Conservation (phyloP, 2,329 filamentous ascomycete genomes). For the Phaeophleospora eucalypticola region DNA sequence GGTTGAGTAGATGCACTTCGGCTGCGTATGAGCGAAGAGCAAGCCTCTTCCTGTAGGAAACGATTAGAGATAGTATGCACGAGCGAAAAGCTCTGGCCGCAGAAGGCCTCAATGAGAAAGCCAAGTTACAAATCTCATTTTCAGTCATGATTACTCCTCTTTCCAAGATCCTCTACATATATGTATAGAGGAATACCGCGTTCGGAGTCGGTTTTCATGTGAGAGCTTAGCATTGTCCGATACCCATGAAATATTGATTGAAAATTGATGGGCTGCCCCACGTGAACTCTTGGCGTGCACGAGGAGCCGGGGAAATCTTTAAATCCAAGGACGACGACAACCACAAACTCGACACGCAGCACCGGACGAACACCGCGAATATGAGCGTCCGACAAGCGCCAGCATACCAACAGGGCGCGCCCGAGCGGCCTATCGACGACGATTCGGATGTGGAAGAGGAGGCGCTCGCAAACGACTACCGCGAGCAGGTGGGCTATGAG, state of each 20-base stretch:
- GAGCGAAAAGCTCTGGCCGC: too few relatives aligned
- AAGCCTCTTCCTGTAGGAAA: neutral
- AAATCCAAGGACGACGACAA: neutral
- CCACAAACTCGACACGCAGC: neutral
- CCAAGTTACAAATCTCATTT: too few relatives aligned
- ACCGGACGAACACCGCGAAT: conserved; percentile 17
- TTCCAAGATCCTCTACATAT: too few relatives aligned
- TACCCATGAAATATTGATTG: too few relatives aligned
- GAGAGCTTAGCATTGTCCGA: too few relatives aligned
- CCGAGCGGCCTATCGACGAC: conserved; percentile 32
- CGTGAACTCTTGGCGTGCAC: too few relatives aligned
- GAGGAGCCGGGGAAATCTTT: too few relatives aligned
- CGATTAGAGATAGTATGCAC: neutral
- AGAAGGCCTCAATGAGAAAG: too few relatives aligned
- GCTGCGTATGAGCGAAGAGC: neutral
- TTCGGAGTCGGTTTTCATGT: too few relatives aligned
- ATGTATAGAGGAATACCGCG: too few relatives aligned
- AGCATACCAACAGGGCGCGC: conserved; percentile 39
- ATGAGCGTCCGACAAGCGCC: conserved; percentile 39
- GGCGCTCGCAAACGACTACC: conserved; percentile 90
- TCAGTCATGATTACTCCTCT: too few relatives aligned
- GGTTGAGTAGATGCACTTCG: neutral
- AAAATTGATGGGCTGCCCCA: too few relatives aligned
- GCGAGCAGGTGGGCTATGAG: conserved; percentile 91
- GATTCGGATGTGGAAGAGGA: conserved; percentile 96